These are phyloP conservation scores for Drechslerella dactyloides DNA, from an alignment of 2,329 filamentous ascomycete species.

Conservation along the genomic window DNA sequence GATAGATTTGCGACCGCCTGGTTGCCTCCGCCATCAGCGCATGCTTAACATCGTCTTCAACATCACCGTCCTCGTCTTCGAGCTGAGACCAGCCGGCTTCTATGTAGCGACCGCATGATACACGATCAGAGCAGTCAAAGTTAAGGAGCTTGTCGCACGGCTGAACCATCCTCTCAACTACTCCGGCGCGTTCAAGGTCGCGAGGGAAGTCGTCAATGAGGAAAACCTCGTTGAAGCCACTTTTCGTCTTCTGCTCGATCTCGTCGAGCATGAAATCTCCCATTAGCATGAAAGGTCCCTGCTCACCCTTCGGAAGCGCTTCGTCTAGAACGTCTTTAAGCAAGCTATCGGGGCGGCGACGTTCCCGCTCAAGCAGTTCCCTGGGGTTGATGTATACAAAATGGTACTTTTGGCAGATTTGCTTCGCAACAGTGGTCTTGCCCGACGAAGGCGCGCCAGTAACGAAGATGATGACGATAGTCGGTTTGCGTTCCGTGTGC, in stretches of 20 bases:
- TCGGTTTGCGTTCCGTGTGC: slow-evolving; percentile 18
- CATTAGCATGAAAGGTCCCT: slow-evolving; percentile 41
- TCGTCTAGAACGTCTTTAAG: slow-evolving; percentile 20
- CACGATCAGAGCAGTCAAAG: slow-evolving; percentile 21
- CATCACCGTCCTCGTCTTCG: too few relatives aligned
- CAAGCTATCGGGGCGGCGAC: slow-evolving; percentile 13
- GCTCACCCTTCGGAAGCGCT: slow-evolving; percentile 25
- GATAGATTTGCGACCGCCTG: neutral
- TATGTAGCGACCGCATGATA: slow-evolving; percentile 3
- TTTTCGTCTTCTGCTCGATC: slow-evolving; percentile 31
- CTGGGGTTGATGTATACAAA: slow-evolving; percentile 31
- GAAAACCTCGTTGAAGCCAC: slow-evolving; percentile 31
- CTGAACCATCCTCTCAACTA: slow-evolving; percentile 32
- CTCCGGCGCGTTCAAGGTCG: slow-evolving; percentile 15
- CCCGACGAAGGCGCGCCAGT: slow-evolving; percentile 25
- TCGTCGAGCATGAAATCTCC: slow-evolving; percentile 32
- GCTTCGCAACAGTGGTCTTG: slow-evolving; percentile 30
- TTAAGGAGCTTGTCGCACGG: slow-evolving; percentile 26
- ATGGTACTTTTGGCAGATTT: slow-evolving; percentile 18
- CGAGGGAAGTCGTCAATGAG: slow-evolving; percentile 36
- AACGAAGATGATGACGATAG: slow-evolving; percentile 30
- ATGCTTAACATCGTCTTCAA: neutral
- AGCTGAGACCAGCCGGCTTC: too few relatives aligned
- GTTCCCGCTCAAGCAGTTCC: slow-evolving; percentile 24
- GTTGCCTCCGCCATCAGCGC: neutral